phyloP scores from a whole-genome alignment of 2,329 filamentous ascomycete genomes.

The Sclerotinia trifoliorum region DNA sequence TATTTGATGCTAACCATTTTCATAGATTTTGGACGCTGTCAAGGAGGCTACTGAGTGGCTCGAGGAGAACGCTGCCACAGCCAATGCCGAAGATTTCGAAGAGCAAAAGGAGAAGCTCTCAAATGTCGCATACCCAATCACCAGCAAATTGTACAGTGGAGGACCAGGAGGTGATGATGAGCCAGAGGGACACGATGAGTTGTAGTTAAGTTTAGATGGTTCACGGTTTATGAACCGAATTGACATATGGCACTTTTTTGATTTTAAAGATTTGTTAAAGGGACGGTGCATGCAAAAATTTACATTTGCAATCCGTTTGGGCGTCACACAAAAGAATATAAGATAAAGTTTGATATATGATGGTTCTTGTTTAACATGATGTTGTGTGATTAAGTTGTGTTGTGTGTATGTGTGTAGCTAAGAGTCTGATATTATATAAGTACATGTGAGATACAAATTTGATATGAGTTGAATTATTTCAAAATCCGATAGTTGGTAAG shows the following conservation, averaged over 20 bases:
- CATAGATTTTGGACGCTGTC: constrained; percentile 81
- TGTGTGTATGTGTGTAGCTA: neutral
- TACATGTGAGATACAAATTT: too few species aligned
- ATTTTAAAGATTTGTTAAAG: constrained; percentile 7
- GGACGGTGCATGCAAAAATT: neutral
- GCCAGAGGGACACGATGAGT: constrained; percentile 69
- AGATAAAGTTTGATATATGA: neutral
- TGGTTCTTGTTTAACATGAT: neutral
- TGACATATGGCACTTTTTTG: constrained; percentile 8
- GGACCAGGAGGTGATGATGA: constrained; percentile 70
- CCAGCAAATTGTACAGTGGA: constrained; percentile 87
- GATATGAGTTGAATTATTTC: too few species aligned
- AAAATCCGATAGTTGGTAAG: too few species aligned
- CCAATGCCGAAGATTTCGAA: constrained; percentile 90
- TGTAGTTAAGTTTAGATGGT: constrained; percentile 53
- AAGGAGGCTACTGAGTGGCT: constrained; percentile 98
- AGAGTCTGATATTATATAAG: too few species aligned
- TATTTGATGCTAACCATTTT: constrained; percentile 43
- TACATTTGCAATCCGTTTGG: constrained; percentile 15
- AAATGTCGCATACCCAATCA: constrained; percentile 96
- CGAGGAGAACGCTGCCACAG: constrained; percentile 85
- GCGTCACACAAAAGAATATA: constrained; percentile 15
- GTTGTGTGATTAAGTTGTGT: neutral
- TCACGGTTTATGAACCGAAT: neutral
- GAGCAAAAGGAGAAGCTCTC: constrained; percentile 99